Conservation (phyloP, 768 basidiomycete species). For the Leccinum obscurum region DNA sequence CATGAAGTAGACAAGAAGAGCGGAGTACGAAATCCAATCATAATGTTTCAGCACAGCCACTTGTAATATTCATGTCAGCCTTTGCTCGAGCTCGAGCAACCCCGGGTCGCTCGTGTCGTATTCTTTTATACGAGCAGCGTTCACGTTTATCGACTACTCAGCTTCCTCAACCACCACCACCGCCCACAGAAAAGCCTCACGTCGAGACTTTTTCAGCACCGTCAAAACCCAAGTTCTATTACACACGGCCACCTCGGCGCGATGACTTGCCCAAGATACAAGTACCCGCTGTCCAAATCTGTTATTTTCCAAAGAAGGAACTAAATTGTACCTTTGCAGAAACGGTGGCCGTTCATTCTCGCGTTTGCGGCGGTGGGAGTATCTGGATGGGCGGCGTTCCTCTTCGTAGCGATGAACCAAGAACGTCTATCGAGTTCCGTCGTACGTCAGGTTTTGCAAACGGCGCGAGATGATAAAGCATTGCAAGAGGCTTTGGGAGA, state of each 20-base stretch:
- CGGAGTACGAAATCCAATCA: not conserved
- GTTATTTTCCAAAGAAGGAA: not conserved
- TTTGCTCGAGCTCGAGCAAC: conserved; percentile 15
- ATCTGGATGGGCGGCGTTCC: conserved; percentile 65
- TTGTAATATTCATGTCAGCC: conserved; percentile 14
- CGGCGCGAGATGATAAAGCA: conserved; percentile 51
- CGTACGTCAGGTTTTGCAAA: conserved; percentile 62
- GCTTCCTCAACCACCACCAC: conserved; percentile 30
- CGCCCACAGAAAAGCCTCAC: conserved; percentile 30
- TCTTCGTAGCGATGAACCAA: conserved; percentile 70
- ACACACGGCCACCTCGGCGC: conserved; percentile 39
- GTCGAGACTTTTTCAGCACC: conserved; percentile 44
- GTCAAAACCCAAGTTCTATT: conserved; percentile 46
- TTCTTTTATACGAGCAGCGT: conserved; percentile 11
- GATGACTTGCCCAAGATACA: conserved; percentile 44
- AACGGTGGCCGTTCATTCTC: conserved; percentile 59
- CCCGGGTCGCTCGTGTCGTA: conserved; percentile 9
- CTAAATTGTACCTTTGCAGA: conserved; percentile 17
- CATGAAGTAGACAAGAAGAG: not conserved
- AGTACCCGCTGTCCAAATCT: conserved; percentile 24
- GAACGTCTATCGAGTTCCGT: conserved; percentile 78
- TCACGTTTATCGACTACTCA: conserved; percentile 23
- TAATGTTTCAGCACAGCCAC: conserved; percentile 7
- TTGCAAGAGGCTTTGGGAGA: conserved; percentile 60
- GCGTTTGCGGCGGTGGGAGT: conserved; percentile 52